These are phyloP conservation scores for Friedmanniomyces simplex DNA, from an alignment of 495 filamentous ascomycete genomes.

Conservation along the genomic window DNA sequence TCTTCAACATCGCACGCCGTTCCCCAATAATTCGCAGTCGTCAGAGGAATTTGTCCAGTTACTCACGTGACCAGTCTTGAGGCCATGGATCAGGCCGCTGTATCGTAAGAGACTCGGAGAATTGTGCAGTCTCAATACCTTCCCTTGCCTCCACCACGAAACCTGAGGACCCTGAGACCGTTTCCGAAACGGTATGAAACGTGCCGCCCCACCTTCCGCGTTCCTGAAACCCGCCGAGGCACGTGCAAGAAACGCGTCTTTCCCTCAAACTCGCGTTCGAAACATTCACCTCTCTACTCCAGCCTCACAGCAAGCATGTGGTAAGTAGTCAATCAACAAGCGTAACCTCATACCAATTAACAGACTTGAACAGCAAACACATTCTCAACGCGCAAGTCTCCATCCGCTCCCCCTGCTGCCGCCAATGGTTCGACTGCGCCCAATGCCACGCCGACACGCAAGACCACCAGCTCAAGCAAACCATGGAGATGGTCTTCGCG, in stretches of 20 bases:
- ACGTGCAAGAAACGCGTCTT: neutral
- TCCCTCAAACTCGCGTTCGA: neutral
- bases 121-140: too few relatives aligned
- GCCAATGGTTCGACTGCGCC: slow-evolving; percentile 97
- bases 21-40: too few relatives aligned
- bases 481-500: slow-evolving; percentile 78
- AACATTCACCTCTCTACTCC: neutral
- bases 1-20: too few relatives aligned
- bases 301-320: slow-evolving; percentile 17
- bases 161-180: too few relatives aligned
- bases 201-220: too few relatives aligned
- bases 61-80: too few relatives aligned
- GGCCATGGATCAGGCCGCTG: too few relatives aligned
- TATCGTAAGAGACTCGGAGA: too few relatives aligned
- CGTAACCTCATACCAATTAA: neutral
- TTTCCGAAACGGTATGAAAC: too few relatives aligned
- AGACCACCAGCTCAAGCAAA: slow-evolving; percentile 61
- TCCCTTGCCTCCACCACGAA: too few relatives aligned
- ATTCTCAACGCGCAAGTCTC: slow-evolving; percentile 95
- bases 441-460: slow-evolving; percentile 75
- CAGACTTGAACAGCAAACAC: slow-evolving; percentile 56
- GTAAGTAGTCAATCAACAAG: slow-evolving; percentile 5
- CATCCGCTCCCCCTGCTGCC: slow-evolving; percentile 89
- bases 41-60: too few relatives aligned
- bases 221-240: neutral